Conservation (phyloP, 164 flowering plant genomes). For the Euptelea pleiosperma region DNA sequence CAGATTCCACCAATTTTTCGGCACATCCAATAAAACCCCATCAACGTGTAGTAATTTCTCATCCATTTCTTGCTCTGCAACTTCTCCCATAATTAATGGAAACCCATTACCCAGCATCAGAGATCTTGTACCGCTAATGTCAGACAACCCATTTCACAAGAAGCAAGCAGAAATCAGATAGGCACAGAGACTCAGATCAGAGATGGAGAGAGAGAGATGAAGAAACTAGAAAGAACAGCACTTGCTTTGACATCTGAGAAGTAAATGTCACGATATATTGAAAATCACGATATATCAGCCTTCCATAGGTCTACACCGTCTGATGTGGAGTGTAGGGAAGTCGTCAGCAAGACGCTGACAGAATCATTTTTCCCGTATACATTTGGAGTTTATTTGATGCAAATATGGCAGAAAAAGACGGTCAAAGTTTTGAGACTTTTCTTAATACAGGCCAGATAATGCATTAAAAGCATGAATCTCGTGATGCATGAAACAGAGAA, state of each 20-base stretch:
- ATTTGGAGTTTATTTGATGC: too few species aligned
- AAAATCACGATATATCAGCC: neutral
- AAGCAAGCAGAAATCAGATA: neutral
- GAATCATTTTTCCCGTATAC: too few species aligned
- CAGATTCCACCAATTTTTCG: neutral
- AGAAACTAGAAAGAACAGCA: neutral
- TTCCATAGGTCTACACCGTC: too few species aligned
- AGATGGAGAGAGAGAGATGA: too few species aligned
- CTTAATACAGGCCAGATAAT: neutral
- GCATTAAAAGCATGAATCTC: neutral
- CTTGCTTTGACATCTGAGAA: neutral
- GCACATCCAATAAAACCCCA: neutral
- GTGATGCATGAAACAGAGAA: neutral
- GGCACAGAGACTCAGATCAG: too few species aligned
- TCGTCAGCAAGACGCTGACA: too few species aligned
- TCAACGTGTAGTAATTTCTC: neutral
- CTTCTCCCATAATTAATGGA: neutral
- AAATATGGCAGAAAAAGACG: neutral
- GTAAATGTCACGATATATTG: neutral
- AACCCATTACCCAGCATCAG: slow-evolving; percentile 6
- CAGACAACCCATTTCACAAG: neutral
- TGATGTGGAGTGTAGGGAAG: too few species aligned
- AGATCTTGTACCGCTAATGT: neutral
- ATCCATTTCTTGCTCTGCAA: neutral
- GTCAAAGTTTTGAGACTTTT: neutral